phyloP scores from a whole-genome alignment of 129 eudicot species.

The Pseudognaphalium luteoalbum region DNA sequence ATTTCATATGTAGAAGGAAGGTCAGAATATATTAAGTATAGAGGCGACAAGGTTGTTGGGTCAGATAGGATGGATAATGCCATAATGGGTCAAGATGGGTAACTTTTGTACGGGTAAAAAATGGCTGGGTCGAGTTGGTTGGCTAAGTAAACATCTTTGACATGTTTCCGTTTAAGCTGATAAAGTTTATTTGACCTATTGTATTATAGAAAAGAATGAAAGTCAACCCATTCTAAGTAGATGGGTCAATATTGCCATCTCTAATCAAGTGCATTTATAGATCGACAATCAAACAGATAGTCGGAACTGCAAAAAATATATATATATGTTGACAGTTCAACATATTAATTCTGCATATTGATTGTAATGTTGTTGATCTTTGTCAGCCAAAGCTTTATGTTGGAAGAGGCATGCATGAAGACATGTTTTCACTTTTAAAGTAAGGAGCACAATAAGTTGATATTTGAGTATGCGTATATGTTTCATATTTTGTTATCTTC shows the following conservation, averaged over 20 bases:
- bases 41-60: neutral
- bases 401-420: slow-evolving; percentile 99
- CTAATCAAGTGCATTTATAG: neutral
- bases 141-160: neutral
- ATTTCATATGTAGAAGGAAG: slow-evolving; percentile 1
- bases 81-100: neutral
- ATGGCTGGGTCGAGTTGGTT: neutral
- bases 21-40: neutral
- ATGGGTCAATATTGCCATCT: neutral
- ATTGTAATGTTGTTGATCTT: slow-evolving; percentile 24
- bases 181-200: neutral
- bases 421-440: slow-evolving; percentile 88
- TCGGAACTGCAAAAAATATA: neutral
- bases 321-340: neutral
- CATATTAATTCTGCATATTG: slow-evolving; percentile 10
- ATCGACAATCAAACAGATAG: neutral
- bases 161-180: neutral
- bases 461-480: neutral
- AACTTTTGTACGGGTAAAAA: neutral
- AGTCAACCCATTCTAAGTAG: neutral
- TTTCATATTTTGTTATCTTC: neutral
- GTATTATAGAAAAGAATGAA: neutral
- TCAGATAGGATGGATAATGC: neutral
- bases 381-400: slow-evolving; percentile 95
- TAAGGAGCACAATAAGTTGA: slow-evolving; percentile 43